These are phyloP conservation scores for Solanum sejunctum DNA, from an alignment of 257 asterid species.

Conservation along the genomic window DNA sequence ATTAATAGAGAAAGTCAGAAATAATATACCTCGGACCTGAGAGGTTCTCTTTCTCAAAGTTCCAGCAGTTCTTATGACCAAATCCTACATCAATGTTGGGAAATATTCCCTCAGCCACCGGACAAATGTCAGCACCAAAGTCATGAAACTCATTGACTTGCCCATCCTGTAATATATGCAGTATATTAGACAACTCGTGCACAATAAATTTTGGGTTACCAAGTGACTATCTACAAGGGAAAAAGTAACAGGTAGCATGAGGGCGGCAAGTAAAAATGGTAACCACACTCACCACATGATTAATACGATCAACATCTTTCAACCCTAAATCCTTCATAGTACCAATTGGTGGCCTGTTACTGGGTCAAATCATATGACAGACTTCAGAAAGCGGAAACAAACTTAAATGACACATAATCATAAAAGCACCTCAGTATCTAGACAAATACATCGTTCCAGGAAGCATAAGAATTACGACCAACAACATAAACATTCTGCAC, in stretches of 20 bases:
- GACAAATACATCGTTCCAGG: not conserved
- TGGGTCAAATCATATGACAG: not conserved
- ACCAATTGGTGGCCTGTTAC: slow-evolving; percentile 6
- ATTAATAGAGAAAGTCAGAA: not conserved
- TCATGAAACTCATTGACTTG: slow-evolving; percentile 22
- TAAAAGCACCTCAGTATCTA: not conserved
- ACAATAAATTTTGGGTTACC: not conserved
- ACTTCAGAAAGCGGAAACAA: not conserved
- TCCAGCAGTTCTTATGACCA: slow-evolving; percentile 13
- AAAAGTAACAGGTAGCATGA: not conserved
- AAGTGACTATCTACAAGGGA: not conserved
- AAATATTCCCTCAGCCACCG: slow-evolving; percentile 20
- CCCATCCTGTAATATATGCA: slow-evolving; percentile 24
- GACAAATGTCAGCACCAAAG: slow-evolving; percentile 28
- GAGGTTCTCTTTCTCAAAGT: slow-evolving; percentile 16
- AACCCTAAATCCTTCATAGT: not conserved
- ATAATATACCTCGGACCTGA: slow-evolving; percentile 37
- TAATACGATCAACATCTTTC: slow-evolving; percentile 3
- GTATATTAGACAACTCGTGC: not conserved
- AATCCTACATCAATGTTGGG: slow-evolving; percentile 21
- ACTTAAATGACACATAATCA: not conserved
- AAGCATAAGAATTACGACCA: not conserved
- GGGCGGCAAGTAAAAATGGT: not conserved
- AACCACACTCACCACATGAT: slow-evolving; percentile 31
- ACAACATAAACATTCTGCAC: not conserved